A percentile compares a stretch with the other conserved stretches of the same genome.
Evolutionary conservation across 768 basidiomycete species (phyloP).

Genomic region (Hericium erinaceus): DNA sequence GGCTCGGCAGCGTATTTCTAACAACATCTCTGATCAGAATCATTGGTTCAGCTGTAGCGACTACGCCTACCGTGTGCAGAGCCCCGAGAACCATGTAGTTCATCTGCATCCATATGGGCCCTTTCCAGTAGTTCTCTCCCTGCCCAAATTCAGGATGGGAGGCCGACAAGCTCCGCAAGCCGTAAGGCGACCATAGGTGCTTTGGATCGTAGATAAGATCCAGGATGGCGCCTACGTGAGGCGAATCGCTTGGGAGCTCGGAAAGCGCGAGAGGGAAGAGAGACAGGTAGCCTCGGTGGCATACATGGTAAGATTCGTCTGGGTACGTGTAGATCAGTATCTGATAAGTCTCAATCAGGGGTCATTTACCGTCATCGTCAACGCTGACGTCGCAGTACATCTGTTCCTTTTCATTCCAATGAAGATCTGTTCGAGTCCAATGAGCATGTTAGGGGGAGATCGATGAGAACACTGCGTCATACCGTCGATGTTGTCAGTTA

Average conservation of each 20-base stretch:
- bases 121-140: constrained; percentile 97
- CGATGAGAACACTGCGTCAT: constrained; percentile 5
- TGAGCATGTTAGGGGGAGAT: neutral
- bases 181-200: constrained; percentile 88
- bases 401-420: constrained; percentile 82
- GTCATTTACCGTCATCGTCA: constrained; percentile 63
- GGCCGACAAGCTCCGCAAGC: constrained; percentile 81
- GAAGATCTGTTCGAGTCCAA: constrained; percentile 53
- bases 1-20: constrained; percentile 70
- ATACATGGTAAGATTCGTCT: constrained; percentile 91
- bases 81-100: constrained; percentile 84
- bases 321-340: neutral
- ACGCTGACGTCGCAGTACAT: constrained; percentile 94
- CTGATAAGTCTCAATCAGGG: neutral
- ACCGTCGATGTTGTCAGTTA: constrained; percentile 84
- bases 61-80: constrained; percentile 53
- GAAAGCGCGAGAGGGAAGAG: constrained; percentile 88
- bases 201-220: constrained; percentile 71
- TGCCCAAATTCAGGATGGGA: constrained; percentile 83
- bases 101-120: constrained; percentile 96
- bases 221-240: constrained; percentile 73
- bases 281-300: constrained; percentile 88
- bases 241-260: constrained; percentile 67
- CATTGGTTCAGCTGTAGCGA: neutral
- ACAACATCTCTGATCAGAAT: neutral